A percentile compares a stretch with the other conserved stretches of the same genome.
These are phyloP conservation scores for Hyaloscypha hepaticicola DNA, from an alignment of 495 filamentous ascomycete species.

Conservation along the genomic window DNA sequence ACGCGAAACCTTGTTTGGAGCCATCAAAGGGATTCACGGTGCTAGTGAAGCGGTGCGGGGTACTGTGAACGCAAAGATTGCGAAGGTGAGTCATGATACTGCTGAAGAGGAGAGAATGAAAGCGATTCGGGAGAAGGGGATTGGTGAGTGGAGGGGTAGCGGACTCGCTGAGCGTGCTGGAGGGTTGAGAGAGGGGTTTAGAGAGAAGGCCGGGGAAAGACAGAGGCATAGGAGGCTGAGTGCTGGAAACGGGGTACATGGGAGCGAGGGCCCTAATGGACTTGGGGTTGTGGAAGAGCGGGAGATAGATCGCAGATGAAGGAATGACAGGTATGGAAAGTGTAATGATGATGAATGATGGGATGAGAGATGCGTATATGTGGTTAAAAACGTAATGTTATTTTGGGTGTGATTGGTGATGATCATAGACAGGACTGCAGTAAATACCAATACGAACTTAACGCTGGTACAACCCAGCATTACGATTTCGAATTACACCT, in stretches of 20 bases:
- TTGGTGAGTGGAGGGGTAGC: conserved; percentile 20
- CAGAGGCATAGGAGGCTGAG: conserved; percentile 8
- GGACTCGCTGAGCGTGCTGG: conserved; percentile 15
- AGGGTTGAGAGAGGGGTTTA: conserved; percentile 15
- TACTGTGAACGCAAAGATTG: conserved; percentile 17
- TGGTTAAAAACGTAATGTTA: not conserved
- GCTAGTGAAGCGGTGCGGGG: conserved; percentile 25
- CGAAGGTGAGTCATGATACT: conserved; percentile 13
- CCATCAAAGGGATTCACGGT: conserved; percentile 19
- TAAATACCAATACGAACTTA: too few relatives aligned
- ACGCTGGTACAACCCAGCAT: too few relatives aligned
- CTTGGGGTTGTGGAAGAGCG: conserved; percentile 12
- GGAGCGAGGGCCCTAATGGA: conserved; percentile 22
- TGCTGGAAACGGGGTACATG: conserved; percentile 17
- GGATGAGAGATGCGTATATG: not conserved
- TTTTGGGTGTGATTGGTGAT: not conserved
- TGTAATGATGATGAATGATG: not conserved
- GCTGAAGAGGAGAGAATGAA: conserved; percentile 26
- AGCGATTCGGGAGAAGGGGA: conserved; percentile 13
- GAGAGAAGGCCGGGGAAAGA: conserved; percentile 17
- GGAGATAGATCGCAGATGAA: not conserved
- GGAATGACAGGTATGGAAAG: not conserved
- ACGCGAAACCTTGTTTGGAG: conserved; percentile 2
- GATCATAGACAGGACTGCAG: not conserved
- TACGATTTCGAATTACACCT: too few relatives aligned